Conservation (phyloP, 257 asterid species). For the Paulownia fortunei region DNA sequence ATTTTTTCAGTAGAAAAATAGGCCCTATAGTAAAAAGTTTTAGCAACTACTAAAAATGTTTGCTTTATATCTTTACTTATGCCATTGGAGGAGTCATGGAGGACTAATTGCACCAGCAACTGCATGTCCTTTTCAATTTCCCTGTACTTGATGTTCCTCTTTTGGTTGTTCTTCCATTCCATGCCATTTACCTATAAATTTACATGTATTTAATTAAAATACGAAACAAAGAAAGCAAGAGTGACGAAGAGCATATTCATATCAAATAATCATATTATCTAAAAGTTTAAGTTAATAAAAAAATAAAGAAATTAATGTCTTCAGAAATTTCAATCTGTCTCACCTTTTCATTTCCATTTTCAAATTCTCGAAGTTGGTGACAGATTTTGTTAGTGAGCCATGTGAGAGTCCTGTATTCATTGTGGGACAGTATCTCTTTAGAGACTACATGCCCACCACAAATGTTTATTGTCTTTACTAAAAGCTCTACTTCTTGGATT, state of each 20-base stretch:
- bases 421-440: constrained; percentile 21
- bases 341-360: constrained; percentile 31
- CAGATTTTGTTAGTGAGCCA: constrained; percentile 39
- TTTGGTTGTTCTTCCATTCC: neutral
- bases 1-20: constrained; percentile 30
- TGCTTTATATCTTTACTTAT: constrained; percentile 37
- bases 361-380: constrained; percentile 7
- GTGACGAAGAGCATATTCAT: no score
- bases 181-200: neutral
- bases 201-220: neutral
- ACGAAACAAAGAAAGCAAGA: neutral
- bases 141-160: neutral
- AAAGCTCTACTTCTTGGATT: constrained; percentile 36
- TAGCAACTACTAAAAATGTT: constrained; percentile 45
- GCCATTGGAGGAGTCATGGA: constrained; percentile 17
- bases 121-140: constrained; percentile 39
- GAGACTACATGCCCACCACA: constrained; percentile 39
- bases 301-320: neutral
- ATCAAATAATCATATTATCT: no score
- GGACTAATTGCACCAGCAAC: constrained; percentile 37
- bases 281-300: neutral
- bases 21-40: constrained; percentile 40
- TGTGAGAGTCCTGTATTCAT: constrained; percentile 36
- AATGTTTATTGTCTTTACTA: constrained; percentile 39
- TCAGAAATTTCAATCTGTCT: neutral